Evolutionary conservation across 179 eudicot species (phyloP).

Genomic region (Carnegiea gigantea): DNA sequence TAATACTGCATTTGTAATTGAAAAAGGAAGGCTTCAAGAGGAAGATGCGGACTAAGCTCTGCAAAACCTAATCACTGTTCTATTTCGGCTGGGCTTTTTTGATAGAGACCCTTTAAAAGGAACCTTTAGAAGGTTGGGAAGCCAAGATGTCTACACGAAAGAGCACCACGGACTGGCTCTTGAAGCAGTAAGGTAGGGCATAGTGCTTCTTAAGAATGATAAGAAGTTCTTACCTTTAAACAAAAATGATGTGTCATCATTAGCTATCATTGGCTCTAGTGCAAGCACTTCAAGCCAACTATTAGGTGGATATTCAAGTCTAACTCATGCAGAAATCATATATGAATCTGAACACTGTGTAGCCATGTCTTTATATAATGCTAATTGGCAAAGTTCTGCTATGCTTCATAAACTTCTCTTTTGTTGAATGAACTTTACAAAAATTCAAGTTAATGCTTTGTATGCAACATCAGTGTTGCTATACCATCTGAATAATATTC

Average conservation of each 20-base stretch:
- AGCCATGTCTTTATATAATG: background rate
- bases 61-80: conserved; percentile 64
- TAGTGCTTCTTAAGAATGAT: too few relatives aligned
- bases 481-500: too few relatives aligned
- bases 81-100: conserved; percentile 72
- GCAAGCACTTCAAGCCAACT: conserved; percentile 55
- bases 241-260: conserved; percentile 48
- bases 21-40: conserved; percentile 64
- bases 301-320: conserved; percentile 88
- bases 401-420: too few relatives aligned
- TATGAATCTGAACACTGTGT: background rate
- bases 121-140: conserved; percentile 57
- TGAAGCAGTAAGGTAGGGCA: too few relatives aligned
- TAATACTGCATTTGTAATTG: conserved; percentile 44
- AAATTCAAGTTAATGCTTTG: too few relatives aligned
- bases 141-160: conserved; percentile 64
- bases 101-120: conserved; percentile 64
- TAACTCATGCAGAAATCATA: background rate
- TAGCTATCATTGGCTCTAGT: conserved; percentile 80
- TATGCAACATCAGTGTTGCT: too few relatives aligned
- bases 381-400: background rate
- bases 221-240: conserved; percentile 52
- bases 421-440: too few relatives aligned
- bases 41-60: conserved; percentile 75
- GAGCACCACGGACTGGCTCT: conserved; percentile 62